Evolutionary conservation across 768 basidiomycete genomes (phyloP).

Genomic region (Neoboletus subvelutipes): DNA sequence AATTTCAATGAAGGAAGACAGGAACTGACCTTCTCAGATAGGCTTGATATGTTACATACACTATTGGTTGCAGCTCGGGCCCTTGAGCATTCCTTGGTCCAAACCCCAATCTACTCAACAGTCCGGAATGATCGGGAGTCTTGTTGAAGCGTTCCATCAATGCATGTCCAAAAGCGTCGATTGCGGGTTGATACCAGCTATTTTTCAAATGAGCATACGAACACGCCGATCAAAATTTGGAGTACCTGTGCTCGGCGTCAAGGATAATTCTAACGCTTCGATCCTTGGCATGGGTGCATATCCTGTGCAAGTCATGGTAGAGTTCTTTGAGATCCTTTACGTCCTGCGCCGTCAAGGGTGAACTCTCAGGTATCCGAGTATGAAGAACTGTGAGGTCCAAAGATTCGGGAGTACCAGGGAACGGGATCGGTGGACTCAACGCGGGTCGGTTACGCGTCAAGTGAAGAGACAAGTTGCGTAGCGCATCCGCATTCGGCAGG

Average conservation of each 20-base stretch:
- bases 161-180: constrained; percentile 75
- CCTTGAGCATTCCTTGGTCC: background rate
- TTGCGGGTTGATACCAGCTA: constrained; percentile 71
- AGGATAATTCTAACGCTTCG: constrained; percentile 70
- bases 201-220: constrained; percentile 7
- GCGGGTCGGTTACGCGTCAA: constrained; percentile 45
- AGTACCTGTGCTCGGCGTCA: constrained; percentile 80
- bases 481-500: constrained; percentile 57
- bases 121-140: constrained; percentile 16
- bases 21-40: constrained; percentile 68
- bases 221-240: background rate
- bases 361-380: constrained; percentile 11
- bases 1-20: background rate
- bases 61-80: constrained; percentile 56
- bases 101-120: constrained; percentile 3
- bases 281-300: constrained; percentile 62
- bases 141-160: constrained; percentile 80
- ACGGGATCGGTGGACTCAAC: constrained; percentile 43
- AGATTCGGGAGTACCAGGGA: constrained; percentile 65
- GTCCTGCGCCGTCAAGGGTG: constrained; percentile 52
- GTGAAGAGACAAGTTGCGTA: constrained; percentile 61
- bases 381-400: constrained; percentile 59
- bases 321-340: constrained; percentile 59
- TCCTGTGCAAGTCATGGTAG: constrained; percentile 56
- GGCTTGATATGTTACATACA: constrained; percentile 88